Evolutionary conservation across 164 flowering plant genomes (phyloP).

Genomic region (Liquidambar formosana): DNA sequence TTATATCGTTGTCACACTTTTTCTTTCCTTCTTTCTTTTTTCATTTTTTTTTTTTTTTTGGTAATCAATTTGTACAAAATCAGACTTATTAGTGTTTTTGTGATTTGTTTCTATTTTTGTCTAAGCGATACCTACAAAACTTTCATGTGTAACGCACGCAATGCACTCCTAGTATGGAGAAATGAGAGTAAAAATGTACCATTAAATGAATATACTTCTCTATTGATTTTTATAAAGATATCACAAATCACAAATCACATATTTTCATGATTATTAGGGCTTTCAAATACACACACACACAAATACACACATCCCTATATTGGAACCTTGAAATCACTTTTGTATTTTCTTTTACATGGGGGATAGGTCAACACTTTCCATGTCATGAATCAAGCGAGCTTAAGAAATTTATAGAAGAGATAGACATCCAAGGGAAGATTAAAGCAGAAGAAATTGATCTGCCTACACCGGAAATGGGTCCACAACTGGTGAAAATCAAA

Average conservation of each 20-base stretch:
- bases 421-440: background rate
- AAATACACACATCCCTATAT: background rate
- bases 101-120: too few species aligned
- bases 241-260: background rate
- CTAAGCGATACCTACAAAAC: too few species aligned
- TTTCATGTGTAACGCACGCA: too few species aligned
- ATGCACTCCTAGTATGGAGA: too few species aligned
- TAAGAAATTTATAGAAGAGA: background rate
- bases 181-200: background rate
- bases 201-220: too few species aligned
- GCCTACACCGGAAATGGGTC: background rate
- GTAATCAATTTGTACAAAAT: too few species aligned
- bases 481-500: background rate
- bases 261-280: background rate
- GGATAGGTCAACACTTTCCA: background rate
- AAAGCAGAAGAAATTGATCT: background rate
- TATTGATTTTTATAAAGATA: background rate
- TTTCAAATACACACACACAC: background rate
- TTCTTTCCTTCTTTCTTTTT: too few species aligned
- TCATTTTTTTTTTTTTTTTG: too few species aligned
- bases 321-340: background rate
- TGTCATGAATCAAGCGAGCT: background rate
- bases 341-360: background rate
- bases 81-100: too few species aligned
- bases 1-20: too few species aligned